phyloP scores from a whole-genome alignment of 345 rosid species.

The Salix viminalis region DNA sequence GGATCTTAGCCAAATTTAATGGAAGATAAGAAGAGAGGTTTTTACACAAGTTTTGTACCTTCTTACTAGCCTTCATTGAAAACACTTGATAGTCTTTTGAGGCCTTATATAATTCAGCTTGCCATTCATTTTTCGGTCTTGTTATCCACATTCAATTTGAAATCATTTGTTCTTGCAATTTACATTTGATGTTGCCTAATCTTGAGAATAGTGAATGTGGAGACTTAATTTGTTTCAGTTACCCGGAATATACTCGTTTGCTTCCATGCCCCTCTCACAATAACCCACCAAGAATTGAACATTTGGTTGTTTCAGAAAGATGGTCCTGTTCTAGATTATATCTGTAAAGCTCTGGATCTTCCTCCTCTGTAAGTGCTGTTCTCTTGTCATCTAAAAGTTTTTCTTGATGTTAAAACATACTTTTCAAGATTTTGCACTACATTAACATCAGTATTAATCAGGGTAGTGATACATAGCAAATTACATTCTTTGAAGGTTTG shows the following conservation, averaged over 20 bases:
- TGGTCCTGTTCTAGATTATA: conserved; percentile 54
- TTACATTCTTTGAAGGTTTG: conserved; percentile 76
- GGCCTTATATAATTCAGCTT: background rate
- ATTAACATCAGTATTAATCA: background rate
- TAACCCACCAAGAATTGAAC: conserved; percentile 73
- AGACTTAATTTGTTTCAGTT: conserved; percentile 33
- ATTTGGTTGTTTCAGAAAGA: conserved; percentile 70
- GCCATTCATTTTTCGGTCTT: background rate
- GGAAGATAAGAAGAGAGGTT: background rate
- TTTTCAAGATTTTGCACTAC: background rate
- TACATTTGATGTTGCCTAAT: background rate
- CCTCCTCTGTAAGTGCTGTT: conserved; percentile 68
- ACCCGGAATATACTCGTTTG: conserved; percentile 58
- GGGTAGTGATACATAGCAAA: conserved; percentile 28
- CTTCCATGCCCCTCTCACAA: conserved; percentile 65
- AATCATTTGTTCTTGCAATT: background rate
- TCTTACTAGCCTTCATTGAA: background rate
- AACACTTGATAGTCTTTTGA: background rate
- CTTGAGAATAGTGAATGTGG: background rate
- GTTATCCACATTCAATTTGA: background rate
- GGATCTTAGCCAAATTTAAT: background rate
- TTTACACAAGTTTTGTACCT: background rate
- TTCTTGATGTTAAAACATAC: background rate
- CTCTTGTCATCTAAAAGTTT: conserved; percentile 1
- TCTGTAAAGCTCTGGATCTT: conserved; percentile 61